These are phyloP conservation scores for Ophiostoma sp. DNA, from an alignment of 2,329 filamentous ascomycete genomes.

Conservation along the genomic window DNA sequence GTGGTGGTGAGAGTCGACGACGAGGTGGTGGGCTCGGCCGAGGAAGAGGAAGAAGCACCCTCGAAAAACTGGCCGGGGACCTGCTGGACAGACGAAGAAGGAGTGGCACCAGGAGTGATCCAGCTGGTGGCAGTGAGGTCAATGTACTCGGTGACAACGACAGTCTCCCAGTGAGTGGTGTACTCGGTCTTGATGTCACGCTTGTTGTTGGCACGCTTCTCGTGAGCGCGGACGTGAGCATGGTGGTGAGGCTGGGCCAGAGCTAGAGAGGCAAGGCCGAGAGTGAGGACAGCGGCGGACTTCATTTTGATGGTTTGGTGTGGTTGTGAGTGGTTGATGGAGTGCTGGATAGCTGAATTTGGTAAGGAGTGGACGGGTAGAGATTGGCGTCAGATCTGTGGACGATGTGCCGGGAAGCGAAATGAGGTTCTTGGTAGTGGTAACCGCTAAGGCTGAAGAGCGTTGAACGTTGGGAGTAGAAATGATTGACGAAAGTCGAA, in stretches of 20 bases:
- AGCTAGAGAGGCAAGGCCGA: slow-evolving; percentile 46
- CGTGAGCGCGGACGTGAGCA: slow-evolving; percentile 41
- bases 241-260: slow-evolving; percentile 53
- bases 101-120: slow-evolving; percentile 39
- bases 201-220: slow-evolving; percentile 44
- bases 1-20: neutral
- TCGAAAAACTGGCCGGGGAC: slow-evolving; percentile 41
- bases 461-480: neutral
- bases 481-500: neutral
- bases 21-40: neutral
- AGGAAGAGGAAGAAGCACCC: slow-evolving; percentile 25
- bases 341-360: neutral
- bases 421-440: slow-evolving; percentile 10
- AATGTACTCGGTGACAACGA: slow-evolving; percentile 51
- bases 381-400: slow-evolving; percentile 24
- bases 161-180: slow-evolving; percentile 52
- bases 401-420: slow-evolving; percentile 9
- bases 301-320: slow-evolving; percentile 42
- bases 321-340: neutral
- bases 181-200: slow-evolving; percentile 48
- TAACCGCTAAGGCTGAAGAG: neutral
- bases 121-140: slow-evolving; percentile 51
- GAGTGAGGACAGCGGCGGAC: slow-evolving; percentile 41
- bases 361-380: slow-evolving; percentile 19
- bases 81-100: slow-evolving; percentile 27